Evolutionary conservation across 441 rosid genomes (phyloP), one percentile per base, ranked within the genome.

Genomic region (Populus hybrid): DNA sequence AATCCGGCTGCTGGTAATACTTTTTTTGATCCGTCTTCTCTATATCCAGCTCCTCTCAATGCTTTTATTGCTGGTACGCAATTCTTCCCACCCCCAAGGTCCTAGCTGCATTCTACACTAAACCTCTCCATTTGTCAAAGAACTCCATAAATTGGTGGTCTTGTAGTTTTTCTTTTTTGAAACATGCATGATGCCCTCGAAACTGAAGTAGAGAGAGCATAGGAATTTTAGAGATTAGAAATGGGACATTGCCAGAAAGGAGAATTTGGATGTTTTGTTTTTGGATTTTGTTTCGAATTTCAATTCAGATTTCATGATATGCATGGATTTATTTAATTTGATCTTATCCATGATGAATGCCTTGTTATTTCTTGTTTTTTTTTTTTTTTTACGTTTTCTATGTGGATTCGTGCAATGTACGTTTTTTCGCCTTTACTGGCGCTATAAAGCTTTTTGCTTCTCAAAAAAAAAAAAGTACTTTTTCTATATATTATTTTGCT

Each of bases 61-160:
- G 88, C 97, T 50, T 92, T 87, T 77, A 85, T 89, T 80, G 91
- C 93, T 66, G 97, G 95, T 88, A 95, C 95, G 89, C 98, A 88
- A 82, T 92, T 88, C 89, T 95, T 93, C 87, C 91, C 94, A 73
- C 89, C 92, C 54, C 92, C 98, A 77, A 93, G 95, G 88, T 91
- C 93, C 23, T 80, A 78, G 79, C 66, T 34, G 23, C 30, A 23
- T 59, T 26, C 6, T 21, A 61, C 6, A 46, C 7, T 12, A 63
- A 54, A 42, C 50, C 70, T 42, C 1, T 24, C 26, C 26, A 12
- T 24, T 36, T 67, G 67, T 40, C 9, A 23, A 71, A 50, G 10
- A 21, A 30, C 65, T 38, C 61, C 54, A 42, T 73, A 69, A 32
- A 54, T 78, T 76, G 70, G 14, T 75, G 75, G 32, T 30, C 32